A percentile compares a stretch with the other conserved stretches of the same genome.
phyloP scores from a whole-genome alignment of 768 basidiomycete species.

The Tulasnella sp. region DNA sequence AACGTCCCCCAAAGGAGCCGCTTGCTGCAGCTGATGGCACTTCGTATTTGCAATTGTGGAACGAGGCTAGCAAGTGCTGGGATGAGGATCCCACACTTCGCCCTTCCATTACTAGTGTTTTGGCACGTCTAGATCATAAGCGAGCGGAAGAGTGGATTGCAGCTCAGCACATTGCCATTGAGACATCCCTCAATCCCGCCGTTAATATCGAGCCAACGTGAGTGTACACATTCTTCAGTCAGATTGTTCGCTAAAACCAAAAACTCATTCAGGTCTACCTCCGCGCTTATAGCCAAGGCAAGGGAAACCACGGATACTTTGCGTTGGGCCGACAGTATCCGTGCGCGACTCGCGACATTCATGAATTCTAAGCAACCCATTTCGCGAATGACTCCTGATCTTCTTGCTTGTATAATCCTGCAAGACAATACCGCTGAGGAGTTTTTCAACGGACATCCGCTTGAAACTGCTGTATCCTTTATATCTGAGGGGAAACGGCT shows the following conservation, averaged over 20 bases:
- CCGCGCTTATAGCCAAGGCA: not conserved
- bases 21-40: not conserved
- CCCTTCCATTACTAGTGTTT: not conserved
- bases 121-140: not conserved
- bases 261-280: not conserved
- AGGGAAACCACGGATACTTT: not conserved
- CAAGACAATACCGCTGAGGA: not conserved
- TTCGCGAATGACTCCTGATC: not conserved
- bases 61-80: constrained; percentile 2
- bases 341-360: not conserved
- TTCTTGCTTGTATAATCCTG: not conserved
- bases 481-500: no score
- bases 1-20: not conserved
- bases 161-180: not conserved
- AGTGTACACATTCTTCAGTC: not conserved
- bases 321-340: not conserved
- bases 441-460: no score
- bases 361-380: not conserved
- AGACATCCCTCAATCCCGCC: not conserved
- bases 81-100: not conserved
- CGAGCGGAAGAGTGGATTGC: not conserved
- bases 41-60: not conserved
- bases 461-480: no score
- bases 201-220: not conserved
- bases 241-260: not conserved